phyloP scores from a whole-genome alignment of 768 basidiomycete species.

The Leccinellum luteum region DNA sequence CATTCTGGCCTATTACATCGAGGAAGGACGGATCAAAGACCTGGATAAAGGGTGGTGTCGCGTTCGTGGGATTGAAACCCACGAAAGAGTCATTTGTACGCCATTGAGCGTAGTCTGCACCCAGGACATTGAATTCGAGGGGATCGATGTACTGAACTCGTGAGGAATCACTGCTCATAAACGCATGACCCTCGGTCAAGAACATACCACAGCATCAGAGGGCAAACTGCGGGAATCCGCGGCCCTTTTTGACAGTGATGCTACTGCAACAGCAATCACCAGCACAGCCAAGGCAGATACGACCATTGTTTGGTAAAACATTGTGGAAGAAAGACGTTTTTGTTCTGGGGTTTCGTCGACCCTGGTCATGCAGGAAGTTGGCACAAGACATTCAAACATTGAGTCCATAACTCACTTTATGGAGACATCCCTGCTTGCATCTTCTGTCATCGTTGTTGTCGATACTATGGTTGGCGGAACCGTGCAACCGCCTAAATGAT shows the following conservation, averaged over 20 bases:
- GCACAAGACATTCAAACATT: not conserved
- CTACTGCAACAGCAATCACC: constrained; percentile 1
- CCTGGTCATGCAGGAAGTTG: not conserved
- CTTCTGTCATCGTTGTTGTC: not conserved
- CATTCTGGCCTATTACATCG: constrained; percentile 51
- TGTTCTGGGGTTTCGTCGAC: not conserved
- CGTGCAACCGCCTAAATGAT: not conserved
- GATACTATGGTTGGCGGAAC: not conserved
- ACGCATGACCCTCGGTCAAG: not conserved
- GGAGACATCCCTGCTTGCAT: not conserved
- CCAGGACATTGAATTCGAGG: constrained; percentile 49
- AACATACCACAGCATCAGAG: constrained; percentile 25
- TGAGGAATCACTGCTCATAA: not conserved
- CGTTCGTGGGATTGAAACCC: constrained; percentile 64
- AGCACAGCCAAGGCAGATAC: constrained; percentile 3
- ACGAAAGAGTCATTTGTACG: constrained; percentile 36
- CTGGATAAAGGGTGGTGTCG: constrained; percentile 58
- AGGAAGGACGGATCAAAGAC: constrained; percentile 54
- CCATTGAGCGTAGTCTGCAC: constrained; percentile 40
- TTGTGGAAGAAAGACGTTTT: not conserved
- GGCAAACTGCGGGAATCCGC: constrained; percentile 6
- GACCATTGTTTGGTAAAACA: not conserved
- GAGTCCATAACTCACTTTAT: not conserved
- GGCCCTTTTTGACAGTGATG: not conserved
- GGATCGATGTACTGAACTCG: constrained; percentile 48